These are phyloP conservation scores for Fremontodendron californicum DNA, from an alignment of 345 rosid genomes.

Conservation along the genomic window DNA sequence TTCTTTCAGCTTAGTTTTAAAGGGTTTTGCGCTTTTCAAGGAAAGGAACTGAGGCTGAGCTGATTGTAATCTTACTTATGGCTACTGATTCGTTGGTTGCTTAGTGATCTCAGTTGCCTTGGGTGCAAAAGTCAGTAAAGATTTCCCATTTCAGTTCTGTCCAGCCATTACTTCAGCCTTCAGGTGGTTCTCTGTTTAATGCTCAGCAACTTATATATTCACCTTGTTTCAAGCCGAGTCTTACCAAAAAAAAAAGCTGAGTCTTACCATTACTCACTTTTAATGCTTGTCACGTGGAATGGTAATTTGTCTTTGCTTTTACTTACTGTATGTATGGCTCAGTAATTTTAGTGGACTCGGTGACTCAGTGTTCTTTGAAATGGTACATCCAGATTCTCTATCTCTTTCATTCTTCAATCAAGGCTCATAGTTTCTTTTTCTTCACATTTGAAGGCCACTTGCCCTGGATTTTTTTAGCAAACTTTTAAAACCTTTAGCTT, in stretches of 20 bases:
- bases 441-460: not conserved
- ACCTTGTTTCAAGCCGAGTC: not conserved
- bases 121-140: constrained; percentile 19
- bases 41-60: not conserved
- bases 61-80: not conserved
- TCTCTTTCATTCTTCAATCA: not conserved
- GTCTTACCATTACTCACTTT: not conserved
- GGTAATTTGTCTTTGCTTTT: not conserved
- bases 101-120: constrained; percentile 16
- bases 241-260: no score
- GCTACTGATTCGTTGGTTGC: constrained; percentile 10
- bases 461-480: not conserved
- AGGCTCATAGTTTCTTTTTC: not conserved
- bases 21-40: constrained; percentile 5
- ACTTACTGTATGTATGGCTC: not conserved
- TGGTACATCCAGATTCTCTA: not conserved
- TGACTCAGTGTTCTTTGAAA: not conserved
- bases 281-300: constrained; percentile 8
- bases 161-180: constrained; percentile 21
- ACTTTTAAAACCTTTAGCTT: not conserved
- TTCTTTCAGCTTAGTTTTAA: not conserved
- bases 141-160: constrained; percentile 14
- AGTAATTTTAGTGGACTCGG: not conserved
- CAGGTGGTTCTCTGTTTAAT: constrained; percentile 15
- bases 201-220: not conserved